Percentiles rank a stretch among this genome's conserved stretches.
These are phyloP conservation scores for Coccomyxa sp. DNA, from an alignment of 139 green algal genomes.

Conservation along the genomic window DNA sequence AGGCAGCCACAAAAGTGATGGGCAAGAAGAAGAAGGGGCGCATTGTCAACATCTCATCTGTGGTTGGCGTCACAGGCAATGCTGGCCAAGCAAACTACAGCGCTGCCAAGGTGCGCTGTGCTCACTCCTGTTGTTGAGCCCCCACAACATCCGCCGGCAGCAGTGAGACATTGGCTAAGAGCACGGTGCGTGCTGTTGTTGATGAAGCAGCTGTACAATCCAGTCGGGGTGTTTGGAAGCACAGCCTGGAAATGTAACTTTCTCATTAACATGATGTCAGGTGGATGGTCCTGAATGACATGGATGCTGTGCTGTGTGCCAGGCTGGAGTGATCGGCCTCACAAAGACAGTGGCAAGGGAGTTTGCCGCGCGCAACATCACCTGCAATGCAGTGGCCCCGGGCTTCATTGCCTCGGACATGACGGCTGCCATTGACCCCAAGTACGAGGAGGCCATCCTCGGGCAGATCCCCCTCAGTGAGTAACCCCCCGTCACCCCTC, in stretches of 20 bases:
- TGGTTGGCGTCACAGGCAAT: slow-evolving; percentile 94
- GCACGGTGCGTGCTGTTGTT: too few species aligned
- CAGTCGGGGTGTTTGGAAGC: too few species aligned
- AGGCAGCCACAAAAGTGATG: slow-evolving; percentile 92
- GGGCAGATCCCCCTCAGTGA: slow-evolving; percentile 76
- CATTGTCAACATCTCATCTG: slow-evolving; percentile 97
- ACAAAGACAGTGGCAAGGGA: slow-evolving; percentile 84
- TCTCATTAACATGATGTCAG: neutral
- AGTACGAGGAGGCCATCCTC: slow-evolving; percentile 87
- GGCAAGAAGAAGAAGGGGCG: slow-evolving; percentile 79
- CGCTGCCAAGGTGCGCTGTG: slow-evolving; percentile 65
- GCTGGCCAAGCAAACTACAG: slow-evolving; percentile 88
- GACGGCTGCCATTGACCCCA: slow-evolving; percentile 75
- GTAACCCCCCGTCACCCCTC: neutral
- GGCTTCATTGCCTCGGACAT: slow-evolving; percentile 91
- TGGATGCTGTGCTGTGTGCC: neutral
- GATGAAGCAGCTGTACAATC: too few species aligned
- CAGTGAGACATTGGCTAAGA: too few species aligned
- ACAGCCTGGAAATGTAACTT: too few species aligned
- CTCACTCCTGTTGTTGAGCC: neutral
- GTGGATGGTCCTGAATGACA: neutral
- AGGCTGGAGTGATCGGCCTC: slow-evolving; percentile 78
- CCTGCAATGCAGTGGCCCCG: slow-evolving; percentile 78
- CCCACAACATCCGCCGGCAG: neutral
- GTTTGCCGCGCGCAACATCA: slow-evolving; percentile 71